A percentile compares a stretch with the other conserved stretches of the same genome.
phyloP scores from a whole-genome alignment of 208 protist genomes.

The Leishmania aethiopica region DNA sequence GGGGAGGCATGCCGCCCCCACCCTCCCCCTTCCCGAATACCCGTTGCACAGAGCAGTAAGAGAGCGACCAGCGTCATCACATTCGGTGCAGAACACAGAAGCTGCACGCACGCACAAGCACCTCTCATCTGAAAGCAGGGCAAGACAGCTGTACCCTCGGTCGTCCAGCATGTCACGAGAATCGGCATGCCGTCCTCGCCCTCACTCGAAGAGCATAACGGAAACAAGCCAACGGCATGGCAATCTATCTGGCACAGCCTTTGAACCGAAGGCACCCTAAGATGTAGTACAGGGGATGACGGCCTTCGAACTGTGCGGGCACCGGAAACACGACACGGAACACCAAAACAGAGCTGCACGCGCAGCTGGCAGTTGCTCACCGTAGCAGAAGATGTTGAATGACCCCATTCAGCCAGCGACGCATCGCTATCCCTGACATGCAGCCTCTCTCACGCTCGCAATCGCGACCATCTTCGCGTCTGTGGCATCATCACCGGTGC shows the following conservation, averaged over 20 bases:
- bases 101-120: not conserved
- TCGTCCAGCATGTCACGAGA: not conserved
- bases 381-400: not conserved
- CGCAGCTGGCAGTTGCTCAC: not conserved
- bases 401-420: not conserved
- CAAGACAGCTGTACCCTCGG: not conserved
- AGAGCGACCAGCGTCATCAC: not conserved
- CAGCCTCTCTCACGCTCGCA: not conserved
- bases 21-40: not conserved
- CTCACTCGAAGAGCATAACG: not conserved
- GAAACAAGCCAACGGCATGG: not conserved
- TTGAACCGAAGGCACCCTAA: constrained; percentile 32
- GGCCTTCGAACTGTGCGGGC: constrained; percentile 37
- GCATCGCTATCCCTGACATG: not conserved
- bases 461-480: not conserved
- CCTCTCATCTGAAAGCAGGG: not conserved
- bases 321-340: not conserved
- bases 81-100: not conserved
- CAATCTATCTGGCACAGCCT: constrained; percentile 26
- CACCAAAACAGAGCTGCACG: not conserved
- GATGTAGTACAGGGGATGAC: constrained; percentile 3
- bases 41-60: not conserved
- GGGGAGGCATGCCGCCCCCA: not conserved
- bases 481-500: not conserved
- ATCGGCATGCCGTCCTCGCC: not conserved